Percentiles rank a stretch among this genome's conserved stretches.
Conservation (phyloP, 1,139 yeast genomes). For the Taphrina wiesneri region DNA sequence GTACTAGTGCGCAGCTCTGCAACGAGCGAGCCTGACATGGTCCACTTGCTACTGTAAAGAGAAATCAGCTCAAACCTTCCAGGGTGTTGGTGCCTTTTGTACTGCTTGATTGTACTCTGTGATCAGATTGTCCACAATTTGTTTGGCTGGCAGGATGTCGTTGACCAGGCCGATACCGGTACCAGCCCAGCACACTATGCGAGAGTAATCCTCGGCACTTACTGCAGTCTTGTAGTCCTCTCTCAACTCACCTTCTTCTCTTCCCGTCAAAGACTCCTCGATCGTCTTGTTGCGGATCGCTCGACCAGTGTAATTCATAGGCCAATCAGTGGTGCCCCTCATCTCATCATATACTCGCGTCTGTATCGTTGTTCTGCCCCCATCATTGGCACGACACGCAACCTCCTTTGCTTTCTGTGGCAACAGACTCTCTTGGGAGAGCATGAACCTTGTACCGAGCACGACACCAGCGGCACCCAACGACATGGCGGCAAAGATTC, state of each 20-base stretch:
- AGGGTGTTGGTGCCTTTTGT: neutral
- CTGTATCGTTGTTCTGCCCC: constrained; percentile 36
- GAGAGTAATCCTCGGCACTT: constrained; percentile 28
- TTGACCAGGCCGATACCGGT: constrained; percentile 38
- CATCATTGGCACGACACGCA: constrained; percentile 34
- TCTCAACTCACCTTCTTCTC: constrained; percentile 4
- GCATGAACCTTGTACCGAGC: constrained; percentile 36
- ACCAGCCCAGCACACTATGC: constrained; percentile 38
- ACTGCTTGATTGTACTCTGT: constrained; percentile 28
- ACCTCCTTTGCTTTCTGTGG: constrained; percentile 29
- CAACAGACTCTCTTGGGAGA: constrained; percentile 33
- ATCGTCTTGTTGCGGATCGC: constrained; percentile 36
- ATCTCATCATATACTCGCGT: constrained; percentile 37
- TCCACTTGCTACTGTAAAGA: too few species aligned
- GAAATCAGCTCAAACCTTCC: neutral
- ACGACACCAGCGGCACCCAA: constrained; percentile 48
- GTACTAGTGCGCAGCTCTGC: too few species aligned
- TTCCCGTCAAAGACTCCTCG: constrained; percentile 30
- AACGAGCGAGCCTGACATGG: too few species aligned
- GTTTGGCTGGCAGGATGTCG: constrained; percentile 34
- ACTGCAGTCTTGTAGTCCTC: constrained; percentile 31
- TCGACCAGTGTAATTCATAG: constrained; percentile 36
- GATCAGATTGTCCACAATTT: constrained; percentile 30
- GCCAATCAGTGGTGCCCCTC: constrained; percentile 38
- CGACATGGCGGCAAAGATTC: constrained; percentile 44